Percentiles rank a stretch among this genome's conserved stretches.
These are phyloP conservation scores for Aspergillus versicolor DNA, from an alignment of 2,329 filamentous ascomycete genomes.

Conservation along the genomic window DNA sequence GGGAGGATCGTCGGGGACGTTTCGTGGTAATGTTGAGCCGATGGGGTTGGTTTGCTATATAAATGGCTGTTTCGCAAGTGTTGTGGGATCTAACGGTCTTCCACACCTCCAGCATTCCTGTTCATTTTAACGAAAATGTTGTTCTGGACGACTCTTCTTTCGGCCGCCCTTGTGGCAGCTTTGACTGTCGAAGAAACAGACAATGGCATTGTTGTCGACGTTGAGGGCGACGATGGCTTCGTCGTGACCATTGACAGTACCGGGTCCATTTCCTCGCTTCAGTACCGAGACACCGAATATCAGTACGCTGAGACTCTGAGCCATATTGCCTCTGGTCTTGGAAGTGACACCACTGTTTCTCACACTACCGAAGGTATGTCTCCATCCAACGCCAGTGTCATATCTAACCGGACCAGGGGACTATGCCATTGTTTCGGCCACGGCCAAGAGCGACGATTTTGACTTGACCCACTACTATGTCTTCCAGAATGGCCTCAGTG, in stretches of 20 bases:
- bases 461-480: conserved; percentile 5
- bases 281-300: not conserved
- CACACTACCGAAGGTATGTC: not conserved
- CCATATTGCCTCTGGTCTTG: not conserved
- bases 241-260: not conserved
- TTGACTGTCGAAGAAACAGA: conserved; percentile 1
- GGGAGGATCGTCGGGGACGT: no score
- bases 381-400: not conserved
- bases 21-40: no score
- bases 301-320: not conserved
- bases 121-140: not conserved
- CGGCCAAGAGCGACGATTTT: not conserved
- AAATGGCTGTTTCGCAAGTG: no score
- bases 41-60: no score
- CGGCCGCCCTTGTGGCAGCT: not conserved
- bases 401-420: not conserved
- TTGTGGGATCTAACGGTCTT: no score
- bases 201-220: conserved; percentile 2
- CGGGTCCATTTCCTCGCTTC: not conserved
- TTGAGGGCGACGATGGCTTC: conserved; percentile 2
- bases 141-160: not conserved
- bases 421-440: conserved; percentile 1
- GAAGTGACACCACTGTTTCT: not conserved
- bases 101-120: no score
- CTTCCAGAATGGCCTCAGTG: conserved; percentile 1